A percentile compares a stretch with the other conserved stretches of the same genome.
Evolutionary conservation across 148 eudicot genomes (phyloP).

Genomic region (Hydrangea macrophylla): DNA sequence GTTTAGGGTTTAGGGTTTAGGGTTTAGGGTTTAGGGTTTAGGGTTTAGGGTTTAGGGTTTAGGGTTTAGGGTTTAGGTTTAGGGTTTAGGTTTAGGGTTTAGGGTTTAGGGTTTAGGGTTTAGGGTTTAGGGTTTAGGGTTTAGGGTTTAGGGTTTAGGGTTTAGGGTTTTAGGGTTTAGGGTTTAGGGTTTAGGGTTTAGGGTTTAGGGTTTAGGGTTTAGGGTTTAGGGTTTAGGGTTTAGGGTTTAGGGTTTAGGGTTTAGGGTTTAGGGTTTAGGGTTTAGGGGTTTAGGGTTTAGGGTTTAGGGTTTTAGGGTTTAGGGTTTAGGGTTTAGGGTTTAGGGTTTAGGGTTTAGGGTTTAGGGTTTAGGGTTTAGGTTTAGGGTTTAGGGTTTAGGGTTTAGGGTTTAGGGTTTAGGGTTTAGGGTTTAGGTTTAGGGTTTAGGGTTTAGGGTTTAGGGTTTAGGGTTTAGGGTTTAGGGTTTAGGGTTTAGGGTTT

Average conservation of each 20-base stretch:
- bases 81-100: slow-evolving; percentile 9
- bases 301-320: slow-evolving; percentile 6
- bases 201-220: slow-evolving; percentile 11
- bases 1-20: slow-evolving; percentile 10
- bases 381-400: slow-evolving; percentile 7
- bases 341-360: slow-evolving; percentile 5
- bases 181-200: slow-evolving; percentile 10
- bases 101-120: slow-evolving; percentile 11
- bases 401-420: slow-evolving; percentile 9
- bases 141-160: slow-evolving; percentile 11
- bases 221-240: slow-evolving; percentile 11
- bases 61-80: background rate
- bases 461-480: background rate
- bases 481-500: slow-evolving; percentile 9
- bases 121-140: slow-evolving; percentile 11
- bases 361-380: slow-evolving; percentile 9
- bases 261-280: slow-evolving; percentile 11
- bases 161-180: slow-evolving; percentile 10
- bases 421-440: slow-evolving; percentile 7
- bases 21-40: slow-evolving; percentile 2
- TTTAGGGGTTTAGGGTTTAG: too few relatives aligned
- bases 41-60: background rate
- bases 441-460: slow-evolving; percentile 10
- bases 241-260: slow-evolving; percentile 11
- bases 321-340: slow-evolving; percentile 10